Percentiles rank a stretch among this genome's conserved stretches.
Evolutionary conservation across 495 filamentous ascomycete genomes (phyloP).

Genomic region (Alectoria sarmentosa): DNA sequence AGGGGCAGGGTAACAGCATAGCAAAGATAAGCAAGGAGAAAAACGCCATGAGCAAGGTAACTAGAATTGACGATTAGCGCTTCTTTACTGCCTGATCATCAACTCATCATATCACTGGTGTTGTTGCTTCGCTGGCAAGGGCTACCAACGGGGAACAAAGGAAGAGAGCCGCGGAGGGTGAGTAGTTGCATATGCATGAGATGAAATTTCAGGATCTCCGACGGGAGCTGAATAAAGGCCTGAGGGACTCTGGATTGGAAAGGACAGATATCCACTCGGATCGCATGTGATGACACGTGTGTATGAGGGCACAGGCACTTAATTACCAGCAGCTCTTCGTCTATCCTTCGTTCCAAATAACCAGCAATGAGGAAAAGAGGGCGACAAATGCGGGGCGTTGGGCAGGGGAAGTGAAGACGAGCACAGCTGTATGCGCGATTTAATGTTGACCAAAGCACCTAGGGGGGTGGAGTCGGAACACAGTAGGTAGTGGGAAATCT

Average conservation of each 20-base stretch:
- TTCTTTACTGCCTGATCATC: neutral
- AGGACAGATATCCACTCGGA: constrained; percentile 1
- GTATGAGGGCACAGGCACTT: neutral
- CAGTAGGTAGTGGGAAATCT: neutral
- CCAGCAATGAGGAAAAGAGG: neutral
- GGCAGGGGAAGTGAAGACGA: neutral
- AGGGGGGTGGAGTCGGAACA: too few species aligned
- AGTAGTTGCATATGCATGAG: constrained; percentile 15
- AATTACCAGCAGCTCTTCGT: neutral
- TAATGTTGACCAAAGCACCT: neutral
- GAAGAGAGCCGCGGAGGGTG: neutral
- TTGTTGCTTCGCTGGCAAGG: constrained; percentile 12
- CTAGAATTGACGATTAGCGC: neutral
- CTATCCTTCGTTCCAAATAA: neutral
- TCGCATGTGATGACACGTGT: neutral
- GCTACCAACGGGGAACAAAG: neutral
- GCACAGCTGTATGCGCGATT: neutral
- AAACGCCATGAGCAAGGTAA: neutral
- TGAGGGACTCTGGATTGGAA: neutral
- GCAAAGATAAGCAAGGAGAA: neutral
- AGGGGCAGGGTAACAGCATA: neutral
- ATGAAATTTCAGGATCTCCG: neutral
- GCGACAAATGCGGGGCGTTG: neutral
- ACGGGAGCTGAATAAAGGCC: neutral
- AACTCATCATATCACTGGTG: neutral